Conservation (phyloP, 768 basidiomycete species). For the Suillus clintonianus region DNA sequence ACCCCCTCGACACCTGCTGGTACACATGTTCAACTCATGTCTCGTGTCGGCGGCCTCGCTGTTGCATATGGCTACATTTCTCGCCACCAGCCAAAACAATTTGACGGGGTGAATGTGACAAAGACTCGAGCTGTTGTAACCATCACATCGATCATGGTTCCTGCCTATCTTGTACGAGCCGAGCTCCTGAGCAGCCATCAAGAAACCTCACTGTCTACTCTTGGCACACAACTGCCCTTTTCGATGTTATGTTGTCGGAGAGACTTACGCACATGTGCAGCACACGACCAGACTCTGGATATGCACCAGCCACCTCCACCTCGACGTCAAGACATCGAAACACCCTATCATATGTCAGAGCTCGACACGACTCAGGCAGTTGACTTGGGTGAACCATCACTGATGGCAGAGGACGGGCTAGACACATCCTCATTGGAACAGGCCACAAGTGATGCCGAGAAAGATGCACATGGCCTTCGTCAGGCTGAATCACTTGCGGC, state of each 20-base stretch:
- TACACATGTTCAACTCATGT: conserved; percentile 5
- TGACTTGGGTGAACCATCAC: too few species aligned
- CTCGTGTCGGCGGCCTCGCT: not conserved
- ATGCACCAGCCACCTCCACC: not conserved
- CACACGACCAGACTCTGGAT: not conserved
- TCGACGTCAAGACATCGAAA: too few species aligned
- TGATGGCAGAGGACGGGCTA: too few species aligned
- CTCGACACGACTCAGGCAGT: too few species aligned
- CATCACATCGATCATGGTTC: conserved; percentile 1
- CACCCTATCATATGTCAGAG: too few species aligned
- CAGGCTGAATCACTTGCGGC: not conserved
- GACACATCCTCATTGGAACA: not conserved
- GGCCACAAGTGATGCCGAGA: not conserved
- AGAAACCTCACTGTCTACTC: not conserved
- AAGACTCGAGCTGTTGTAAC: not conserved
- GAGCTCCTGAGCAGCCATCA: not conserved
- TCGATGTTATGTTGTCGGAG: not conserved
- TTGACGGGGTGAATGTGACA: conserved; percentile 9
- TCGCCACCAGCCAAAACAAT: not conserved
- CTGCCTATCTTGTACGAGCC: conserved; percentile 5
- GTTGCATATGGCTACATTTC: conserved; percentile 5
- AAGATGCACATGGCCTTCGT: not conserved
- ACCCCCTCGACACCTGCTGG: not conserved
- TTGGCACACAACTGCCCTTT: not conserved
- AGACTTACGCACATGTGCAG: not conserved